phyloP scores from a whole-genome alignment of 306 rosid genomes.

The Quercus agrifolia region DNA sequence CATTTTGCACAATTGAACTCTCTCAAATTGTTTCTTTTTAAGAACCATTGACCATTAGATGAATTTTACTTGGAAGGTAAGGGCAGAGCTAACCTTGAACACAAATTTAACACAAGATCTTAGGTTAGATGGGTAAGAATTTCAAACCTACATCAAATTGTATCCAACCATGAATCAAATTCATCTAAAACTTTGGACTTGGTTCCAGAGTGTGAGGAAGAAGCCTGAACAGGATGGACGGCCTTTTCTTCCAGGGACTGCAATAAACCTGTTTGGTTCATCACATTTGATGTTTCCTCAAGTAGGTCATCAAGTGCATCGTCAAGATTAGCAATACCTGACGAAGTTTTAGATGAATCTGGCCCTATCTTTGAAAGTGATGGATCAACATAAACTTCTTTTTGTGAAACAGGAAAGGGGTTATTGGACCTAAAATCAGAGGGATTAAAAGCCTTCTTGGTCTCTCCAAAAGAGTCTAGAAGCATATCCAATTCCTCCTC shows the following conservation, averaged over 20 bases:
- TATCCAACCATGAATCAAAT: constrained; percentile 78
- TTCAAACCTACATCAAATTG: constrained; percentile 36
- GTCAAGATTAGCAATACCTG: constrained; percentile 41
- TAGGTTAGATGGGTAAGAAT: constrained; percentile 12
- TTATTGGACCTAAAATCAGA: constrained; percentile 17
- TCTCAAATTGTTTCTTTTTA: neutral
- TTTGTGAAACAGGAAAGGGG: constrained; percentile 21
- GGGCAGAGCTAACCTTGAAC: neutral
- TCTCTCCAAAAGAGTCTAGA: constrained; percentile 51
- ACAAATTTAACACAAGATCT: constrained; percentile 3
- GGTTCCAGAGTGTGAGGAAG: constrained; percentile 38
- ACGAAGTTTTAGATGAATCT: constrained; percentile 22
- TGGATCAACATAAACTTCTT: constrained; percentile 26
- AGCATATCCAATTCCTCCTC: constrained; percentile 77
- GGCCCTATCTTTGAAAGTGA: constrained; percentile 30
- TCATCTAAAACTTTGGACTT: constrained; percentile 45
- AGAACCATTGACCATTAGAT: neutral
- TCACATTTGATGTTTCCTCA: constrained; percentile 49
- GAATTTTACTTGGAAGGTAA: neutral
- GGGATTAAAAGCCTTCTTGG: constrained; percentile 33
- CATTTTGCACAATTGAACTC: neutral
- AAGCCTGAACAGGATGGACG: constrained; percentile 21
- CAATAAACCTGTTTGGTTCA: constrained; percentile 19
- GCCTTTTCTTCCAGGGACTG: constrained; percentile 30
- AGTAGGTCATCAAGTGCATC: constrained; percentile 73